phyloP scores from a whole-genome alignment of 371 early-diverging fungal genomes.

The Encephalitozoon hellem region DNA sequence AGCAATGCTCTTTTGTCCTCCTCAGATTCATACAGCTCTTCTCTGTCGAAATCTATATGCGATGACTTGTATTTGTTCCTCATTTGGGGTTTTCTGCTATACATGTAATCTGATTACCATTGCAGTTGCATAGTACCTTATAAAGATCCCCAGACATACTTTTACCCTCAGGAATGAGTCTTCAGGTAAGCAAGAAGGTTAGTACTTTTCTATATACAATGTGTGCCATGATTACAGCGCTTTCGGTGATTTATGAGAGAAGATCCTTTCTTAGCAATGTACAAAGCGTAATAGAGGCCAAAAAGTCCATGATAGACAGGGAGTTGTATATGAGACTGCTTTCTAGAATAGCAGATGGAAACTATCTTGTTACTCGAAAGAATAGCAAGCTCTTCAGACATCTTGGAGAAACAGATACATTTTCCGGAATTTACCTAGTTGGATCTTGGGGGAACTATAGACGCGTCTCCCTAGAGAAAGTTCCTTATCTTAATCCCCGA shows the following conservation, averaged over 20 bases:
- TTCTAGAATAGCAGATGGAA: background rate
- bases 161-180: background rate
- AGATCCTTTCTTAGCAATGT: background rate
- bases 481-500: background rate
- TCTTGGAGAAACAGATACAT: background rate
- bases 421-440: background rate
- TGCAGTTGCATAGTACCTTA: background rate
- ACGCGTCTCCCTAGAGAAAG: background rate
- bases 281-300: background rate
- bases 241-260: background rate
- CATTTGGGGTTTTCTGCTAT: background rate
- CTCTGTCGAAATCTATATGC: conserved; percentile 14
- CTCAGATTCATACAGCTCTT: conserved; percentile 27
- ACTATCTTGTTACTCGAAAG: background rate
- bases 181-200: background rate
- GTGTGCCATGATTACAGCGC: background rate
- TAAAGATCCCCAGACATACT: background rate
- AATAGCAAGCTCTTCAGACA: background rate
- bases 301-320: background rate
- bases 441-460: background rate
- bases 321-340: background rate
- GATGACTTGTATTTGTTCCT: background rate
- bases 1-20: conserved; percentile 44
- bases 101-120: background rate
- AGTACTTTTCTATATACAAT: background rate